Conservation (phyloP, 2,329 filamentous ascomycete genomes). For the Cercospora nicotianae region DNA sequence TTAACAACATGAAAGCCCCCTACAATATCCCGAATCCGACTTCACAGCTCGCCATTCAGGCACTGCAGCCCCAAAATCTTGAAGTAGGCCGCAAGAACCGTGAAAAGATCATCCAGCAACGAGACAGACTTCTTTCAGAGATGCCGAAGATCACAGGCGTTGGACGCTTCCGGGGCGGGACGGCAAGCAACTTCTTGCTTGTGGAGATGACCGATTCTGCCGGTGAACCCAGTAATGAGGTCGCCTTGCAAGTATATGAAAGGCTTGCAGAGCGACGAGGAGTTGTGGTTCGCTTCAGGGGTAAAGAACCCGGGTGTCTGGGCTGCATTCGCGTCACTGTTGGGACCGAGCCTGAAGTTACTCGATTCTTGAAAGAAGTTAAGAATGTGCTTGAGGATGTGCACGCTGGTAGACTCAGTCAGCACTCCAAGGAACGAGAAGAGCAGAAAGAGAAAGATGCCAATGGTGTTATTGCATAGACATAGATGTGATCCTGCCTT, state of each 20-base stretch:
- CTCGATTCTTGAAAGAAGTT: slow-evolving; percentile 71
- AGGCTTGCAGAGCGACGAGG: slow-evolving; percentile 79
- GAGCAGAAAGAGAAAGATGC: slow-evolving; percentile 53
- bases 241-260: slow-evolving; percentile 79
- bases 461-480: slow-evolving; percentile 49
- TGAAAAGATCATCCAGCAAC: slow-evolving; percentile 69
- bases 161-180: slow-evolving; percentile 77
- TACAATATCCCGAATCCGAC: slow-evolving; percentile 94
- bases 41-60: slow-evolving; percentile 73
- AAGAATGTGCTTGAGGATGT: slow-evolving; percentile 53
- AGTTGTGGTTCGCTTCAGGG: slow-evolving; percentile 90
- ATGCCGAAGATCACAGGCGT: slow-evolving; percentile 75
- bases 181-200: slow-evolving; percentile 82
- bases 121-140: slow-evolving; percentile 71
- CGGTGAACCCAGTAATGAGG: slow-evolving; percentile 74
- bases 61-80: slow-evolving; percentile 67
- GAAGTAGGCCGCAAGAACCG: slow-evolving; percentile 70
- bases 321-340: slow-evolving; percentile 91
- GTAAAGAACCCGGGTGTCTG: slow-evolving; percentile 84
- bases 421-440: slow-evolving; percentile 35
- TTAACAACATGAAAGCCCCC: slow-evolving; percentile 92
- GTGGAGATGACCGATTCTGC: slow-evolving; percentile 77
- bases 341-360: slow-evolving; percentile 84
- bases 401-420: slow-evolving; percentile 41
- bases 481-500: neutral